A percentile compares a stretch with the other conserved stretches of the same genome.
Conservation (phyloP, 2,329 filamentous ascomycete species). For the Ophiocordyceps robertsii region DNA sequence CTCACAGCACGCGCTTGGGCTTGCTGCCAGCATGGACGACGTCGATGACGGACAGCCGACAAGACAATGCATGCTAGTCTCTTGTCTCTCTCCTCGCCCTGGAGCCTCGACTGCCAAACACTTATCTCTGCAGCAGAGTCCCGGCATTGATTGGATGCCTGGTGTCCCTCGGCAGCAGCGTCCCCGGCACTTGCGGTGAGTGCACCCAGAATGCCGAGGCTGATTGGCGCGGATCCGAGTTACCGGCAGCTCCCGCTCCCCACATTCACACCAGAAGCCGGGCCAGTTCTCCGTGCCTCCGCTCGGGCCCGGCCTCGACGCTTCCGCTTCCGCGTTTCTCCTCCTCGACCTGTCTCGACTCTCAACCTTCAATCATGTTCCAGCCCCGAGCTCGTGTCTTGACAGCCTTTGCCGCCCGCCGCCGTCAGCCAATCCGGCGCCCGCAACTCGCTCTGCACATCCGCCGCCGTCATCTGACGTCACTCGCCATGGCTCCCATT, state of each 20-base stretch:
- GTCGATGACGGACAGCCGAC: background rate
- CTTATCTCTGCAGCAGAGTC: too few relatives aligned
- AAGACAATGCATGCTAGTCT: background rate
- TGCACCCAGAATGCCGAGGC: background rate
- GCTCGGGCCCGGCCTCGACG: background rate
- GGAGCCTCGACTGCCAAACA: too few relatives aligned
- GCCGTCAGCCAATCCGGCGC: background rate
- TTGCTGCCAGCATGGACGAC: background rate
- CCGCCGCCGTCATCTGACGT: background rate
- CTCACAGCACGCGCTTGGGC: background rate
- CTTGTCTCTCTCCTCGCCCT: background rate
- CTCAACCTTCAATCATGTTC: background rate
- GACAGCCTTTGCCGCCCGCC: background rate
- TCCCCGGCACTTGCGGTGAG: background rate
- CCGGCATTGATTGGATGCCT: too few relatives aligned
- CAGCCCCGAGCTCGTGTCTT: background rate
- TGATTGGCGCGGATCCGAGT: background rate
- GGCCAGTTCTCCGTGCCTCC: background rate
- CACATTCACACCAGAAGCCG: background rate
- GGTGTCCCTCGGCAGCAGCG: too few relatives aligned
- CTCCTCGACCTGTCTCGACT: background rate
- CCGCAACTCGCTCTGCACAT: background rate
- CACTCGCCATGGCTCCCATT: conserved; percentile 2
- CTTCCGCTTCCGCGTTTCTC: too few relatives aligned
- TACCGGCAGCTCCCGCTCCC: conserved; percentile 1